Conservation (phyloP, 345 rosid species). For the Adansonia digitata region DNA sequence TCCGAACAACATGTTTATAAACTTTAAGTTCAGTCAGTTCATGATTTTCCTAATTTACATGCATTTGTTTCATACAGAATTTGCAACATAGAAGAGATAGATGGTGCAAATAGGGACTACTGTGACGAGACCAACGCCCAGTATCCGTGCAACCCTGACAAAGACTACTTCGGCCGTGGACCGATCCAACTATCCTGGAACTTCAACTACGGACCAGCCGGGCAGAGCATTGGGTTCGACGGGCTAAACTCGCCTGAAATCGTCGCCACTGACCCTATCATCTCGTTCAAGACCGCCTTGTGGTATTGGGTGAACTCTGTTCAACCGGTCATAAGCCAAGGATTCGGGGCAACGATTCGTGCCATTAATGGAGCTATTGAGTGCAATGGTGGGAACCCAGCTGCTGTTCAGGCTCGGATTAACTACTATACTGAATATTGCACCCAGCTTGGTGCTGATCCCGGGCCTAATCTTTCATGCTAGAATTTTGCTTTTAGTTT, state of each 20-base stretch:
- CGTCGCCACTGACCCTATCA: constrained; percentile 45
- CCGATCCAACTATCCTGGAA: constrained; percentile 68
- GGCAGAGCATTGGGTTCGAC: constrained; percentile 42
- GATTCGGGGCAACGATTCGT: constrained; percentile 63
- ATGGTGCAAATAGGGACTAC: constrained; percentile 38
- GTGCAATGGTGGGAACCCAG: constrained; percentile 43
- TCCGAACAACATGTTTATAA: too few species aligned
- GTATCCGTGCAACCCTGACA: constrained; percentile 49
- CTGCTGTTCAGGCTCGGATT: constrained; percentile 37
- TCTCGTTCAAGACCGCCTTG: constrained; percentile 59
- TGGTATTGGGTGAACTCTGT: constrained; percentile 69
- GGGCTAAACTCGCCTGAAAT: constrained; percentile 55
- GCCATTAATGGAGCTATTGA: constrained; percentile 57
- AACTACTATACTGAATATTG: constrained; percentile 49
- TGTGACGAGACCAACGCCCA: constrained; percentile 37
- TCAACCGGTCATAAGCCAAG: constrained; percentile 45
- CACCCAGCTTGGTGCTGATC: constrained; percentile 42
- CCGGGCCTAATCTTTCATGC: constrained; percentile 18
- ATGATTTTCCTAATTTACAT: too few species aligned
- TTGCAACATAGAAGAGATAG: constrained; percentile 53
- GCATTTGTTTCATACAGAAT: constrained; percentile 36
- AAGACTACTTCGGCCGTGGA: constrained; percentile 61
- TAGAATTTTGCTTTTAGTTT: too few species aligned
- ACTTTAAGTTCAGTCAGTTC: too few species aligned
- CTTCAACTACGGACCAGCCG: constrained; percentile 59